Evolutionary conservation across 148 eudicot genomes (phyloP), one percentile per base, ranked within the genome.

Genomic region (Amaranthus palmeri): DNA sequence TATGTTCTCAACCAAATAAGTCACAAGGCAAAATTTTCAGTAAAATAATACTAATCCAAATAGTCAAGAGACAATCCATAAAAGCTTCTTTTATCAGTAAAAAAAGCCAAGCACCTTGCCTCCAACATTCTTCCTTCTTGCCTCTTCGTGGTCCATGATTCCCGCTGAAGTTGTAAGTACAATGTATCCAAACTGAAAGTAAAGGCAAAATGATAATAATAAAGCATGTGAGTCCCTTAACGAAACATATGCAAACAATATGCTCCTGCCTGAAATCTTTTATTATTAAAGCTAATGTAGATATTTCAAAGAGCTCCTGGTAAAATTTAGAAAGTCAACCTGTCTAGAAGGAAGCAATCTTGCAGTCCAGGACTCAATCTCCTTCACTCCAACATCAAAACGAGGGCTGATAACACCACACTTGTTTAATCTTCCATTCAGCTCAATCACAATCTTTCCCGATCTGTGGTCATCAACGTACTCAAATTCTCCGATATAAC

Each of bases 401-500:
- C 96, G 78, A 69, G 90, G 88, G 57, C 88, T 84, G 54, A 87
- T 87, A 64, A 87, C 90, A 43, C 88, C 86, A 79, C 90, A 84
- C 60, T 80, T 87, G 86, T 88, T 88, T 50, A 88, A 73, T 65
- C 96, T 85, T 57, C 96, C 96, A 62, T 90, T 90, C 74, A 91
- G 82, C 68, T 91, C 96, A 68, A 91, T 93, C 25, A 91, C 93
- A 82, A 91, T 91, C 80, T 91, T 91, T 25, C 97, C 97, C 71
- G 97, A 74, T 62, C 97, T 84, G 76, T 91, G 97, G 76, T 91
- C 97, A 80, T 91, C 97, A 15, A 91, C 93, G 71, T 81, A 88
- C 86, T 91, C 97, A 53, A 91, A 91, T 76, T 91, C 97, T 13
- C 97, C 97, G 52, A 91, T 91, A 84, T 91, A 91, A 54, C 97